Percentiles rank a stretch among this genome's conserved stretches.
Conservation (phyloP, 495 filamentous ascomycete genomes). For the Articulospora tetracladia region DNA sequence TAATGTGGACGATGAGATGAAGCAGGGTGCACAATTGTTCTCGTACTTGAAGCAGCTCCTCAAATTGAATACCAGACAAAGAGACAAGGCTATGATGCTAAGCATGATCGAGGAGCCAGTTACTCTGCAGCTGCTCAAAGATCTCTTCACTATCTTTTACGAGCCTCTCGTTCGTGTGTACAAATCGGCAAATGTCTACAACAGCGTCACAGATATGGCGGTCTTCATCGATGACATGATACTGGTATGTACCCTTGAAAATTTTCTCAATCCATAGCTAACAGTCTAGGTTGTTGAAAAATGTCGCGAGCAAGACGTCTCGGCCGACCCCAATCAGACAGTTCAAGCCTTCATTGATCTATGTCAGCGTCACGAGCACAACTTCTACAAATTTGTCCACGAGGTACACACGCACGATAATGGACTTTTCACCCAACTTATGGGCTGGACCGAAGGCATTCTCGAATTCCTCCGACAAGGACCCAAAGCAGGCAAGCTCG, state of each 20-base stretch:
- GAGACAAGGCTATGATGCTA: conserved; percentile 97
- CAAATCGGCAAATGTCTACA: conserved; percentile 98
- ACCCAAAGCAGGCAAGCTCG: conserved; percentile 70
- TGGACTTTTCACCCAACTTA: conserved; percentile 89
- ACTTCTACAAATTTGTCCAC: conserved; percentile 98
- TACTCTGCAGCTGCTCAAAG: conserved; percentile 88
- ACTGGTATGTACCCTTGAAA: conserved; percentile 32
- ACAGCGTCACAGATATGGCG: conserved; percentile 92
- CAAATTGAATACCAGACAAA: conserved; percentile 84
- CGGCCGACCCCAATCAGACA: conserved; percentile 94
- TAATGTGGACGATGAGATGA: conserved; percentile 84
- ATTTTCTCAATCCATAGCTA: conserved; percentile 13
- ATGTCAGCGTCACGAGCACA: conserved; percentile 88
- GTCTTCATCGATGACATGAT: conserved; percentile 90
- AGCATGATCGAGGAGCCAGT: conserved; percentile 92
- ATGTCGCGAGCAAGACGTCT: conserved; percentile 86
- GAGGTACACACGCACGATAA: conserved; percentile 99
- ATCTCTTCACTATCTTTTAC: conserved; percentile 98
- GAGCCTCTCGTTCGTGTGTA: conserved; percentile 95
- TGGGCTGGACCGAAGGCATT: conserved; percentile 97
- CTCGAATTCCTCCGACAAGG: conserved; percentile 88
- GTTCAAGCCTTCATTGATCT: conserved; percentile 99
- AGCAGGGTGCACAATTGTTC: conserved; percentile 83
- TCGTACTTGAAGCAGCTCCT: conserved; percentile 92
- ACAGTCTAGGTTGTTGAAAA: conserved; percentile 65